Evolutionary conservation across 139 green algal species (phyloP).

Genomic region (Marvania coccoides): DNA sequence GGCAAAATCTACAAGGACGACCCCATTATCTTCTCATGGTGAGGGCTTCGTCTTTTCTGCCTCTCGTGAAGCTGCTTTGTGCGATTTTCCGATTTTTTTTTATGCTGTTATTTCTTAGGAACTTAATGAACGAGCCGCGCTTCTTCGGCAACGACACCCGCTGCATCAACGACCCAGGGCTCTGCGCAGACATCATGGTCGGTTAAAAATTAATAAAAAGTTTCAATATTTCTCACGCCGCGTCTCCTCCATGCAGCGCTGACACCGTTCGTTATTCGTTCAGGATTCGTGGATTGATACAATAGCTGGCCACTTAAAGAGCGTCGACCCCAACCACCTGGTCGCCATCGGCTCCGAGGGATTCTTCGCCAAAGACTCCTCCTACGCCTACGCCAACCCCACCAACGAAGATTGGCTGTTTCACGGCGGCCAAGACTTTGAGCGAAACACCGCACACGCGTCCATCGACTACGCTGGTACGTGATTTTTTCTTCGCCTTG

Average conservation of each 20-base stretch:
- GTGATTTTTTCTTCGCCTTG: too few relatives aligned
- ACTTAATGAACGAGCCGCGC: conserved; percentile 41
- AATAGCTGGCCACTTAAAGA: conserved; percentile 30
- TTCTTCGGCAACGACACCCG: conserved; percentile 15
- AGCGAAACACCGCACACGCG: conserved; percentile 38
- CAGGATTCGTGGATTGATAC: conserved; percentile 24
- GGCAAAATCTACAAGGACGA: conserved; percentile 21
- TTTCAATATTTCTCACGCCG: too few relatives aligned
- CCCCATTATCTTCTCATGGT: conserved; percentile 34
- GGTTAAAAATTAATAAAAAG: too few relatives aligned
- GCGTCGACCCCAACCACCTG: conserved; percentile 44
- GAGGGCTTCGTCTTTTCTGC: too few relatives aligned
- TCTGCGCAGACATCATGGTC: background rate
- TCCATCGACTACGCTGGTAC: conserved; percentile 65
- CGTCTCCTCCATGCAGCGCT: too few relatives aligned
- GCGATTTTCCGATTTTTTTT: too few relatives aligned
- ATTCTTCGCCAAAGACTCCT: conserved; percentile 7
- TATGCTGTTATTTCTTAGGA: too few relatives aligned
- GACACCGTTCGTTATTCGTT: too few relatives aligned
- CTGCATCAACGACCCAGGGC: conserved; percentile 4
- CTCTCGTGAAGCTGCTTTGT: too few relatives aligned
- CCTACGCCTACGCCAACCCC: conserved; percentile 4
- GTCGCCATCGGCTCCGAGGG: conserved; percentile 32
- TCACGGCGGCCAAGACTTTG: conserved; percentile 67
- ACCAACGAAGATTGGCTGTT: conserved; percentile 35